Evolutionary conservation across 1,284 basidiomycete species (phyloP).

Genomic region (Lentinus polychrous): DNA sequence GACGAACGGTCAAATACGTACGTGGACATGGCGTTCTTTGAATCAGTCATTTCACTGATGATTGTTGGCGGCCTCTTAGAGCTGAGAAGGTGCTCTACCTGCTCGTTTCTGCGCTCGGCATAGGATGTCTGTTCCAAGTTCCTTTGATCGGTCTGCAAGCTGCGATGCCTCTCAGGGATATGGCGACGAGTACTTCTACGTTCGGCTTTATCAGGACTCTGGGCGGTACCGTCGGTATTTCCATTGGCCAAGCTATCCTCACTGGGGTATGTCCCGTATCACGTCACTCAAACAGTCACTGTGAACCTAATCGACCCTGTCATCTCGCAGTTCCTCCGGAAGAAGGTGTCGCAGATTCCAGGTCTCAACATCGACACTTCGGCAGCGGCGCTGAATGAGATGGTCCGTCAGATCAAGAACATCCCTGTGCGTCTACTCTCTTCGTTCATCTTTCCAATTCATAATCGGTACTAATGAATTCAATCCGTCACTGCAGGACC

Average conservation of each 20-base stretch:
- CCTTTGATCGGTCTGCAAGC: constrained; percentile 71
- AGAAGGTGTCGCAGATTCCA: constrained; percentile 43
- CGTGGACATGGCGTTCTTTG: constrained; percentile 8
- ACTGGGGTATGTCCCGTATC: constrained; percentile 38
- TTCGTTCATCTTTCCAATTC: not conserved
- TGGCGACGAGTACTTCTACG: constrained; percentile 70
- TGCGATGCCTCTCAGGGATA: constrained; percentile 76
- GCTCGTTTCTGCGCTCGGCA: constrained; percentile 50
- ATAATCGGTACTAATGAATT: not conserved
- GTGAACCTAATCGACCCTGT: constrained; percentile 1
- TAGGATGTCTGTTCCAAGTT: constrained; percentile 60
- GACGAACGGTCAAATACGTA: constrained; percentile 40
- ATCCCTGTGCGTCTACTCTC: constrained; percentile 40
- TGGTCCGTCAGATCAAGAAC: constrained; percentile 42
- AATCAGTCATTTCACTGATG: not conserved
- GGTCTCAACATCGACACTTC: constrained; percentile 43
- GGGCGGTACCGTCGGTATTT: constrained; percentile 76
- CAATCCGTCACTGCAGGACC: constrained; percentile 32
- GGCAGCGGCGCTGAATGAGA: constrained; percentile 48
- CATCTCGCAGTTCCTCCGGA: constrained; percentile 37
- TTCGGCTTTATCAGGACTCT: constrained; percentile 69
- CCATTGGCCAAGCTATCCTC: constrained; percentile 66
- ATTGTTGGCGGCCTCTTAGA: constrained; percentile 25
- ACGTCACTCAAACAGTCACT: not conserved
- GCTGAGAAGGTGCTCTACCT: constrained; percentile 56